Evolutionary conservation across 805 yeast species (phyloP), one percentile per base, ranked within the genome.

Genomic region (Candida montana): DNA sequence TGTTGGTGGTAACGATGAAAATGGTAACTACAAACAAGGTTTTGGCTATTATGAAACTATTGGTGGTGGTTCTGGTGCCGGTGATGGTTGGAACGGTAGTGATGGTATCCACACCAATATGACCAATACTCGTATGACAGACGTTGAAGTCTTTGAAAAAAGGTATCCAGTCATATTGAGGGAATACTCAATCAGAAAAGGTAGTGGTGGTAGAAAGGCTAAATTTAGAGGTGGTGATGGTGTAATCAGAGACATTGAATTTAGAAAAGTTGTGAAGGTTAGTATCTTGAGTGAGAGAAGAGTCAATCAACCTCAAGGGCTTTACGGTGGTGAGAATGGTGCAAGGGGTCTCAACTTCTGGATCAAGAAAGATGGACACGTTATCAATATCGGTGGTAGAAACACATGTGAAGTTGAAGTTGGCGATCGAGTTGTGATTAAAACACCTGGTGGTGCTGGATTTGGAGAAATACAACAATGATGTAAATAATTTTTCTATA

Each of bases 21-120:
- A 70, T 63, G 67, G 80, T 57, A 54, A 77, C 46, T 67, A 71
- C 61, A 63, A 70, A 8, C 70, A 74, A 43, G 88, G 90, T 0
- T 88, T 87, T 61, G 96, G 96, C 0, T 89, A 89, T 60, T 89
- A 89, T 59, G 96, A 89, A 59, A 90, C 97, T 0, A 88, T 90
- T 46, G 93, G 95, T 44, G 97, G 97, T 45, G 97, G 97, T 1
- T 84, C 89, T 33, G 97, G 97, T 37, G 97, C 97, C 2, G 89
- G 91, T 1, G 75, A 83, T 1, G 79, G 79, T 2, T 88, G 95
- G 90, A 65, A 83, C 52, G 96, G 96, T 34, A 83, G 81, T 39
- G 74, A 82, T 45, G 96, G 87, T n/a, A 95, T 89, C 3, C 96
- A 89, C 55, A 85, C 95, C 6, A 93, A 89, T 60, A 89, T 91